A percentile compares a stretch with the other conserved stretches of the same genome.
Evolutionary conservation across 1,139 yeast genomes (phyloP).

Genomic region (Meyerozyma athensensis): DNA sequence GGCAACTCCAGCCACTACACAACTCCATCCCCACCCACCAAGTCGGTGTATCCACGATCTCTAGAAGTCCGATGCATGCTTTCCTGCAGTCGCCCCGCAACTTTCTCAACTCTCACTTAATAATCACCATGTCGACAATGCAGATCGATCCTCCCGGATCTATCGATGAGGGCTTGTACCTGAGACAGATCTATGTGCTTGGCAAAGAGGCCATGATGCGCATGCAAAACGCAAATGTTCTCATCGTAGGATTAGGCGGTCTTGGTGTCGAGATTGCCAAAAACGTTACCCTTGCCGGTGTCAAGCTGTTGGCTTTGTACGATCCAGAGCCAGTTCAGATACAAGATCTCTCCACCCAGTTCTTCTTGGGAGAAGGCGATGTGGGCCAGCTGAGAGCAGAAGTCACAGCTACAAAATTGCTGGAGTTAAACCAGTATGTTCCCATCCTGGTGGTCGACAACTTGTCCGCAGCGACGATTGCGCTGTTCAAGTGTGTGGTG

Average conservation of each 20-base stretch:
- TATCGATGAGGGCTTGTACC: constrained; percentile 90
- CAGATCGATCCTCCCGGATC: constrained; percentile 4
- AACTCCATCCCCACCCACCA: not conserved
- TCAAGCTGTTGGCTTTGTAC: constrained; percentile 80
- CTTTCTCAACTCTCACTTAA: not conserved
- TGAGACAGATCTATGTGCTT: constrained; percentile 89
- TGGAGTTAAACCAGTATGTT: constrained; percentile 85
- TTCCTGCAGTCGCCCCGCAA: not conserved
- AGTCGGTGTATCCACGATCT: not conserved
- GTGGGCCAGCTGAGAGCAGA: constrained; percentile 75
- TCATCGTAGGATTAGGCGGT: constrained; percentile 84
- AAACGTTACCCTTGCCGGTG: constrained; percentile 95
- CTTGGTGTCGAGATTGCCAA: constrained; percentile 95
- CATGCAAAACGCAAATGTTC: constrained; percentile 89
- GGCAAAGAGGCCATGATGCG: constrained; percentile 98
- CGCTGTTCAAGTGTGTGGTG: constrained; percentile 73
- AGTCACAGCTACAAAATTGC: constrained; percentile 59
- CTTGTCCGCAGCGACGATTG: constrained; percentile 42
- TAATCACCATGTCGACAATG: not conserved
- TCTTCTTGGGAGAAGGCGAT: constrained; percentile 68
- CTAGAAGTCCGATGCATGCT: too few species aligned
- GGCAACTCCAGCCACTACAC: too few species aligned
- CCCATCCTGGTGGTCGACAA: constrained; percentile 70
- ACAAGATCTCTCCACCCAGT: constrained; percentile 82
- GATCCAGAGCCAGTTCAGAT: constrained; percentile 71